phyloP scores from a whole-genome alignment of 1,284 basidiomycete genomes.

The Boletus smithii region DNA sequence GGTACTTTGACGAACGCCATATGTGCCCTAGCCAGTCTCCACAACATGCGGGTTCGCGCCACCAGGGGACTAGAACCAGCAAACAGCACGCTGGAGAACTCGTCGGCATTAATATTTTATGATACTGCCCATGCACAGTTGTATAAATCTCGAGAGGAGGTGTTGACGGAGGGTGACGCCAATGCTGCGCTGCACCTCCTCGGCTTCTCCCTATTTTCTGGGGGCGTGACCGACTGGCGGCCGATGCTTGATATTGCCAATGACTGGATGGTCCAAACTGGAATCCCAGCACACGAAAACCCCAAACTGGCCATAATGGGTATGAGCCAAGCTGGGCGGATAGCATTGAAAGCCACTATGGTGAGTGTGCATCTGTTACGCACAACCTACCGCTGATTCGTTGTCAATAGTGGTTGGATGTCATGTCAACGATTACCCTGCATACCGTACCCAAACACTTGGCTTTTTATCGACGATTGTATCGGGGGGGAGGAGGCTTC shows the following conservation, averaged over 20 bases:
- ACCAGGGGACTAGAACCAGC: constrained; percentile 56
- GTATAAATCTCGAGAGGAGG: constrained; percentile 37
- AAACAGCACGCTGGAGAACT: constrained; percentile 51
- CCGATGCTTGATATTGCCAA: constrained; percentile 60
- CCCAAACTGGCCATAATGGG: constrained; percentile 53
- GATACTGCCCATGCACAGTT: constrained; percentile 56
- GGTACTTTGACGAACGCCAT: constrained; percentile 68
- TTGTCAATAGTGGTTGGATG: constrained; percentile 64
- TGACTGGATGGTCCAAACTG: constrained; percentile 68
- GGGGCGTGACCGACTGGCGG: constrained; percentile 64
- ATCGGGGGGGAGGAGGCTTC: constrained; percentile 40
- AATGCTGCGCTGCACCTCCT: constrained; percentile 72
- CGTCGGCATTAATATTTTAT: constrained; percentile 63
- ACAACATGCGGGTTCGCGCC: constrained; percentile 59
- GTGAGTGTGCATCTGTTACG: constrained; percentile 41
- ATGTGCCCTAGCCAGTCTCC: constrained; percentile 70
- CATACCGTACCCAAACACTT: constrained; percentile 64
- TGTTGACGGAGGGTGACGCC: constrained; percentile 62
- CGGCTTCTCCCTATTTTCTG: constrained; percentile 63
- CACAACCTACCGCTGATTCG: constrained; percentile 6
- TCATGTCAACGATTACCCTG: constrained; percentile 63
- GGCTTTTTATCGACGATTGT: constrained; percentile 59
- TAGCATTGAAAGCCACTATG: constrained; percentile 67
- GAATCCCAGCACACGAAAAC: constrained; percentile 58
- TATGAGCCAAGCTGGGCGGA: constrained; percentile 50